Percentiles rank a stretch among this genome's conserved stretches.
Evolutionary conservation across 2,329 filamentous ascomycete species (phyloP).

Genomic region (Boeremia exigua): DNA sequence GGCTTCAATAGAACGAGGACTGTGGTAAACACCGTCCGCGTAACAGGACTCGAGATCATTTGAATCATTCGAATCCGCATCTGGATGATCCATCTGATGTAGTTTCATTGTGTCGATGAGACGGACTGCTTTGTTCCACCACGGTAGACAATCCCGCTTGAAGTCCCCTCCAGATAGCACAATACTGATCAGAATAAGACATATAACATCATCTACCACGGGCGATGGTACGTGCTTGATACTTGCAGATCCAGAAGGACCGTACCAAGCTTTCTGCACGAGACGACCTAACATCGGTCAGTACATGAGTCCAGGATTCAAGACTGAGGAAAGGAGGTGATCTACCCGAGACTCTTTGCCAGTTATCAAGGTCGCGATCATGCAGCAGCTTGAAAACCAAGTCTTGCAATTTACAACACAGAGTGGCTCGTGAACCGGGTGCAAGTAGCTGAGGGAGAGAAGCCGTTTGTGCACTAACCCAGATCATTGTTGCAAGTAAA

Average conservation of each 20-base stretch:
- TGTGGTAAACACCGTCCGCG: background rate
- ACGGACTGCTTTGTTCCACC: background rate
- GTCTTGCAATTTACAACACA: background rate
- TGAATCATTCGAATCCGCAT: background rate
- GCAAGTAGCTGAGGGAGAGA: slow-evolving; percentile 1
- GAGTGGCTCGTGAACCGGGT: background rate
- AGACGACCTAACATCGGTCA: background rate
- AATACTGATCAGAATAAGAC: background rate
- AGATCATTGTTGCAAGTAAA: slow-evolving; percentile 4
- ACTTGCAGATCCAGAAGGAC: background rate
- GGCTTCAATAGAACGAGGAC: background rate
- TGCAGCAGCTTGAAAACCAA: background rate
- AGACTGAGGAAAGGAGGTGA: background rate
- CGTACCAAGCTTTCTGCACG: background rate
- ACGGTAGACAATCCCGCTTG: slow-evolving; percentile 1
- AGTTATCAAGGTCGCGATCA: slow-evolving; percentile 1
- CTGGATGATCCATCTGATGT: slow-evolving; percentile 1
- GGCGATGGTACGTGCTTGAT: background rate
- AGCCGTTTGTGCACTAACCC: slow-evolving; percentile 1
- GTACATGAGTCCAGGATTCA: background rate
- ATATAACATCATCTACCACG: background rate
- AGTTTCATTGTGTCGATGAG: slow-evolving; percentile 2
- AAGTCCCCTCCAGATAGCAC: background rate
- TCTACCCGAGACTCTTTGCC: slow-evolving; percentile 1
- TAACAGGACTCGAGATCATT: background rate